Base-by-base conservation (phyloP, 148 eudicot genomes). In the Fallopia convolvulus region DNA sequence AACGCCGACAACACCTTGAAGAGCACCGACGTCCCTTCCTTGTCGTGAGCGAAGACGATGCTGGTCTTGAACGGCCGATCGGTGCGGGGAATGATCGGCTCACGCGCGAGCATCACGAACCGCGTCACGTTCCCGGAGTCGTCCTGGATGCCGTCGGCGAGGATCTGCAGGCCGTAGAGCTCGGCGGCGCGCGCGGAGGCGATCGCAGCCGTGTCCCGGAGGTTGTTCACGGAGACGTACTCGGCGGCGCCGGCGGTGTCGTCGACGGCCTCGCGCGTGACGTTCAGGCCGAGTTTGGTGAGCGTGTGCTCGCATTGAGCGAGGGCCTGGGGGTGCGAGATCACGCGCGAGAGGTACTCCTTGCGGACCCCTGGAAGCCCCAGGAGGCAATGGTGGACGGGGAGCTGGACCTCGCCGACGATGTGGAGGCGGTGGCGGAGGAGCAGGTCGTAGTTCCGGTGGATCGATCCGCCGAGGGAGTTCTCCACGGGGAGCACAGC, bases 1-100 rank as follows among this genome's bases (percentile, higher is more conserved):
- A 95, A 95, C 9, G 97, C 99, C 0, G 99, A 95, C n/a, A 95
- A 60, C 21, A 95, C 99, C 85, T 95, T 95, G 92, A 94, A 94
- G 47, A 94, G 84, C 40, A 90, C 92, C 12, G 97, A 85, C n/a
- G 93, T 94, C 9, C 94, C 99, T 9, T 73, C 55, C 79, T 90
- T 86, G 13, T 90, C 92, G 75, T 91, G 94, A 2, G 99, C 99
- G 77, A 95, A 95, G 14, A 95, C 99, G 20, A 95, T 95, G 89
- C 97, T 92, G 9, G 99, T 95, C 81, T 92, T 95, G 86, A 95
- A 95, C 18, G 99, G 99, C 10, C 97, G 78, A 47, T 95, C 99
- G 0, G 87, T 88, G 1, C 97, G 79, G 0, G 97, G 99, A 20
- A 95, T 92, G n/a, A 95, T 89, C 1, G 99, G 97, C 72, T 95